Evolutionary conservation across 139 green algal species (phyloP).

Genomic region (Chlorella sp.): DNA sequence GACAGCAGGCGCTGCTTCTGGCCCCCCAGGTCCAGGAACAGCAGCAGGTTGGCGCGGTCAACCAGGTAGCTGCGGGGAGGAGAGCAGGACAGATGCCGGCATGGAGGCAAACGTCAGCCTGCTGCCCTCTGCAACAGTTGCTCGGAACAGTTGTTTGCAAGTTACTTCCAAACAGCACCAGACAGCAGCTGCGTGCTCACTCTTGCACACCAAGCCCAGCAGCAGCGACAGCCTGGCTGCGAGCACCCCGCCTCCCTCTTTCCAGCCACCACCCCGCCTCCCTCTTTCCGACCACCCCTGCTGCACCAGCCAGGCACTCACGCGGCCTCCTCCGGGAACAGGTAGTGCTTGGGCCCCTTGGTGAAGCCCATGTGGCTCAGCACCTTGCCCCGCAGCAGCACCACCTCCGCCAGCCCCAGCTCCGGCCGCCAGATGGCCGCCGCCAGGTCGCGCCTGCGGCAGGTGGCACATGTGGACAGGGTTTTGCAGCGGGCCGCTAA

Average conservation of each 20-base stretch:
- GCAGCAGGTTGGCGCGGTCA: slow-evolving; percentile 51
- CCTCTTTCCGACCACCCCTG: neutral
- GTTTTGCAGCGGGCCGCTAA: too few relatives aligned
- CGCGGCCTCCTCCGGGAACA: slow-evolving; percentile 45
- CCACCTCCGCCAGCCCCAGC: slow-evolving; percentile 45
- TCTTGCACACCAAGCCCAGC: too few relatives aligned
- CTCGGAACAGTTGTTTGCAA: too few relatives aligned
- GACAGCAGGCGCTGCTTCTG: slow-evolving; percentile 19
- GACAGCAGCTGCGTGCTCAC: too few relatives aligned
- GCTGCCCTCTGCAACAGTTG: too few relatives aligned
- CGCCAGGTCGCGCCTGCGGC: slow-evolving; percentile 29
- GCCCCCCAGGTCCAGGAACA: slow-evolving; percentile 38
- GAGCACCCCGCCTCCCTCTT: too few relatives aligned
- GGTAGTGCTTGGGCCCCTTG: slow-evolving; percentile 34
- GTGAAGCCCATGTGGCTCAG: slow-evolving; percentile 43
- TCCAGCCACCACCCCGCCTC: neutral
- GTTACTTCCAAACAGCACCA: too few relatives aligned
- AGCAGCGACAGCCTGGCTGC: too few relatives aligned
- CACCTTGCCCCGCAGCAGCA: slow-evolving; percentile 44
- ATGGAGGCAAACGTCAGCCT: neutral
- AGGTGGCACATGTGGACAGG: too few relatives aligned
- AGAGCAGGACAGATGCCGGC: neutral
- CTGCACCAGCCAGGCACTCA: slow-evolving; percentile 8
- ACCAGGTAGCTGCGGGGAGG: slow-evolving; percentile 30
- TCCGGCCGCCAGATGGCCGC: slow-evolving; percentile 50